These are phyloP conservation scores for Guyanaporus albipodus DNA, from an alignment of 768 basidiomycete species.

Conservation along the genomic window DNA sequence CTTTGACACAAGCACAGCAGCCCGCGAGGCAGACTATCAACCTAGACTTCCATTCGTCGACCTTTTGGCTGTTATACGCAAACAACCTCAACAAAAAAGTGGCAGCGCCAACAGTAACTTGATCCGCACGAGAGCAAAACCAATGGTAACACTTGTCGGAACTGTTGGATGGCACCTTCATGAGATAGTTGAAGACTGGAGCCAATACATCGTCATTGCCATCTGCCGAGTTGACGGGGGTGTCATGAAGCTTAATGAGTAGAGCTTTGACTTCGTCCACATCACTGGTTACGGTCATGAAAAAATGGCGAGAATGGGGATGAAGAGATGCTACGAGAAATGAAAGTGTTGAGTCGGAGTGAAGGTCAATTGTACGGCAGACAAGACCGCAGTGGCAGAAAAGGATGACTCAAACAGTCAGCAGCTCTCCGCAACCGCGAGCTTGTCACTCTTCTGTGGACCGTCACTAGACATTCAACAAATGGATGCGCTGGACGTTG, in stretches of 20 bases:
- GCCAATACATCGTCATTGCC: slow-evolving; percentile 47
- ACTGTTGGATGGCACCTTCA: slow-evolving; percentile 39
- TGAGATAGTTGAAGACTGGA: slow-evolving; percentile 51
- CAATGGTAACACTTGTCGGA: slow-evolving; percentile 56
- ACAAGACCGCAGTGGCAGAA: too few relatives aligned
- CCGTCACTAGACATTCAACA: background rate
- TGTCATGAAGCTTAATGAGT: slow-evolving; percentile 55
- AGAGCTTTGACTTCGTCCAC: slow-evolving; percentile 41
- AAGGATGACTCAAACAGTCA: too few relatives aligned
- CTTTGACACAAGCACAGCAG: slow-evolving; percentile 70
- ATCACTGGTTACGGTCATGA: slow-evolving; percentile 25
- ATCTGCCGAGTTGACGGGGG: slow-evolving; percentile 49
- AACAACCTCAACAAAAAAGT: slow-evolving; percentile 79
- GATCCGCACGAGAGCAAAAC: slow-evolving; percentile 68
- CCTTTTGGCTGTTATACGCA: slow-evolving; percentile 62
- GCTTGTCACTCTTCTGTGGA: slow-evolving; percentile 2
- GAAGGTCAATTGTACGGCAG: too few relatives aligned
- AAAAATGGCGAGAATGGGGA: background rate
- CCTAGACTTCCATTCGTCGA: slow-evolving; percentile 60
- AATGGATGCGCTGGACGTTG: slow-evolving; percentile 58
- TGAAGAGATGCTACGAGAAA: too few relatives aligned
- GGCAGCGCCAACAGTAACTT: slow-evolving; percentile 60
- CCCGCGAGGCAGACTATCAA: slow-evolving; percentile 51
- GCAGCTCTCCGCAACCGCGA: background rate
- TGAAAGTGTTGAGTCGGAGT: too few relatives aligned